Evolutionary conservation across 2,329 filamentous ascomycete species (phyloP), one percentile per base, ranked within the genome.

Genomic region (Xylaria sp.): DNA sequence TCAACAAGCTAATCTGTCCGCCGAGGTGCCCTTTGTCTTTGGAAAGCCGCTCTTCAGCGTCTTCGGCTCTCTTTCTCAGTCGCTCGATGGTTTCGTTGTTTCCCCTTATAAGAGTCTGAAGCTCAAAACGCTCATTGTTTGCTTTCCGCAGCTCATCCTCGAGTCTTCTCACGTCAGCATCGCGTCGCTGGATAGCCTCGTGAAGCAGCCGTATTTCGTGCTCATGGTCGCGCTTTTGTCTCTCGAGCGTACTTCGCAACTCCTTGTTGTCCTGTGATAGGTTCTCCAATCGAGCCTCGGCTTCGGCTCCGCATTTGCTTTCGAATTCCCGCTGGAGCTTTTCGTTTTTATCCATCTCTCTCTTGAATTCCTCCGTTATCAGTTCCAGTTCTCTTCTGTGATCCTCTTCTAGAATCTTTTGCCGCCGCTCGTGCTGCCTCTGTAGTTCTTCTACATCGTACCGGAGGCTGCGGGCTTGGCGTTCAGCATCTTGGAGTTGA

Each of bases 401-500:
- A 28, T 81, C 76, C 12, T 74, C 74, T 44, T 72, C 68, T 23
- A 77, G 48, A 3, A 76, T 73, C 44, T 76, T 75, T 61, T 66
- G 72, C 51, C 74, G 72, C 57, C 74, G 76, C 44, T 77, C 73
- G 63, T 75, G 68, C n/a, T 74, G 78, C 68, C 78, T 82, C 76
- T 78, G 84, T 80, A 81, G 84, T 71, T 73, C 81, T 78, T 82
- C 85, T 69, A 80, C 75, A 73, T 77, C 81, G 70, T 76, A 77
- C 71, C 75, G 86, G 76, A 77, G 81, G 72, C 68, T 81, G 73
- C 87, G 82, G 70, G 82, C 89, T 72, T 81, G 85, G 76, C 83
- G 90, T 59, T 85, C 82, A 2, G 86, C 84, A 65, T 92, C 89
- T 68, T 84, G 82, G 0, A 97, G 81, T 69, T 97, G 92, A n/a